Evolutionary conservation across 805 yeast genomes (phyloP), one percentile per base, ranked within the genome.

Genomic region (Candida andamanensis): DNA sequence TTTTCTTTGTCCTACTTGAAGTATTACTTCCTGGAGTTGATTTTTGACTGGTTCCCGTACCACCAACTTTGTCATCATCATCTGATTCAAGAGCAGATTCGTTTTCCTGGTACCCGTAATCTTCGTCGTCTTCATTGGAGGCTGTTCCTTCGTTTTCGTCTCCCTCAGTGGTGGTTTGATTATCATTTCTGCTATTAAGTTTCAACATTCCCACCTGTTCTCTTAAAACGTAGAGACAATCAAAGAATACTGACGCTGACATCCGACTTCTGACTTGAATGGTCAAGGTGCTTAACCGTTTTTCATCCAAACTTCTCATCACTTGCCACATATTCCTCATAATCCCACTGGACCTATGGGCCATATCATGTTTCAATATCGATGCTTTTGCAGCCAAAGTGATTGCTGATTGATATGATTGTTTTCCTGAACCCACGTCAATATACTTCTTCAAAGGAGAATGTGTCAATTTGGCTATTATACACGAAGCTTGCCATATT

Each of bases 291-390:
- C 58, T 55, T 35, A 52, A 44, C n/a, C 56, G 55, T 40, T 72
- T 75, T 25, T 74, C 79, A 41, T 78, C 74, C 44, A 87, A 61
- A 4, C 80, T 70, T 30, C 80, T 74, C 56, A 84, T 84, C 37
- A 87, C 67, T 38, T 82, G 85, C 98, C 98, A 90, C 66, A 87
- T 80, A 50, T 87, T 87, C 48, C 83, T 74, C 92, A 92, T 85
- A 37, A 92, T 86, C 6, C 95, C 96, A 28, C 95, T 79, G 0
- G 95, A 84, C 43, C 97, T 72, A 53, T 85, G 85, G 0, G 97
- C 85, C 69, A 92, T 79, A 51, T 90, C 98, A 58, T 89, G 92
- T 47, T 86, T 86, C 46, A 85, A 65, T 17, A 90, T 80, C 0
- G 96, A 85, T 0, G 95, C 94, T 38, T 77, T 77, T 36, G 78